A percentile compares a stretch with the other conserved stretches of the same genome.
These are phyloP conservation scores for Coniferiporia sulphurascens DNA, from an alignment of 1,284 basidiomycete species.

Conservation along the genomic window DNA sequence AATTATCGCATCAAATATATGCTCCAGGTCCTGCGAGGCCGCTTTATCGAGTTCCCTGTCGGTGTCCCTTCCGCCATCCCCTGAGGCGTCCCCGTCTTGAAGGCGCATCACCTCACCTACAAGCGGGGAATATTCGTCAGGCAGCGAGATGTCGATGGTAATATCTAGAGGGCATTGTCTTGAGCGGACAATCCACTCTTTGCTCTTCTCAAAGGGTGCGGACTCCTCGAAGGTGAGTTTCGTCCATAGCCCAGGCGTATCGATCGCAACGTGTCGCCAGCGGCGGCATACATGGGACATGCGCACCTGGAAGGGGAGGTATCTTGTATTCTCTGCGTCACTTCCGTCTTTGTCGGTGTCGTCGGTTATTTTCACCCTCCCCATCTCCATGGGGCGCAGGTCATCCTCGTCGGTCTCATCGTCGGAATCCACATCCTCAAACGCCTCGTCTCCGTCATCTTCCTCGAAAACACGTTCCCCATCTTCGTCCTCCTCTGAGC, in stretches of 20 bases:
- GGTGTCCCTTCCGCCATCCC: neutral
- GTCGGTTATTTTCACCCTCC: constrained; percentile 8
- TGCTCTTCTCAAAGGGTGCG: constrained; percentile 29
- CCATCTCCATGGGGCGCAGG: neutral
- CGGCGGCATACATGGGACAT: constrained; percentile 40
- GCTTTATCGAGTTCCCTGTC: neutral
- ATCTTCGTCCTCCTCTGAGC: constrained; percentile 32
- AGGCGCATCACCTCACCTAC: neutral
- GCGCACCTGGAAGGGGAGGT: constrained; percentile 35
- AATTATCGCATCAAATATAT: constrained; percentile 44
- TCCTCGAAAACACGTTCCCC: constrained; percentile 24
- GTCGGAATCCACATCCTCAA: constrained; percentile 16
- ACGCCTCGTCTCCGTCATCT: constrained; percentile 20
- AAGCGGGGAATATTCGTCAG: constrained; percentile 16
- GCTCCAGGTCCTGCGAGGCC: constrained; percentile 28
- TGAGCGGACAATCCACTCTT: constrained; percentile 41
- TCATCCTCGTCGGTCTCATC: constrained; percentile 23
- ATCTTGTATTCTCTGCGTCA: constrained; percentile 26
- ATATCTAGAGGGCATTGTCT: constrained; percentile 44
- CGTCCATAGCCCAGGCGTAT: constrained; percentile 34
- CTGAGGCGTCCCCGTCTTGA: neutral
- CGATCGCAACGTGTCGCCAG: constrained; percentile 31
- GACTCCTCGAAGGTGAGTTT: constrained; percentile 10
- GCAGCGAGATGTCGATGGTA: constrained; percentile 12
- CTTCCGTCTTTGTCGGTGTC: constrained; percentile 20